These are phyloP conservation scores for Canavalia ensiformis DNA, from an alignment of 306 rosid species.

Conservation along the genomic window DNA sequence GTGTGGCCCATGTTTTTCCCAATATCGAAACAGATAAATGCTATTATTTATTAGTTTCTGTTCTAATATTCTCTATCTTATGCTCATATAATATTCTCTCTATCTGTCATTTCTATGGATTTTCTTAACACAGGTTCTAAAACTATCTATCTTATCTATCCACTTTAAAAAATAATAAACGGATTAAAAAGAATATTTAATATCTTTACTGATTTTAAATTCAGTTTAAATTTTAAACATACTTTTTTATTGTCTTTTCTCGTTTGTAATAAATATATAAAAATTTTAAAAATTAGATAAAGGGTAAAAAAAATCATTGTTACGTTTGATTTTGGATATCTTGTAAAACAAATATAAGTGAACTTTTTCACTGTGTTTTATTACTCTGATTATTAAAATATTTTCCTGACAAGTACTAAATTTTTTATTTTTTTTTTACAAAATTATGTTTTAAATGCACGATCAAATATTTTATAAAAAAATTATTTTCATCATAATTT, in stretches of 20 bases:
- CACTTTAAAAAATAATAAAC: background rate
- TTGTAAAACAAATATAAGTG: too few species aligned
- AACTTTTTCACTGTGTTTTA: too few species aligned
- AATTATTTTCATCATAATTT: background rate
- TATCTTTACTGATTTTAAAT: background rate
- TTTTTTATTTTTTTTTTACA: background rate
- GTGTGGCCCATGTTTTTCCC: slow-evolving; percentile 21
- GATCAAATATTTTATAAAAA: background rate
- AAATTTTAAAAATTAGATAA: background rate
- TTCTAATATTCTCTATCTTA: slow-evolving; percentile 1
- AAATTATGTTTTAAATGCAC: background rate
- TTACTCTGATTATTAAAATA: too few species aligned
- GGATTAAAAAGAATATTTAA: background rate
- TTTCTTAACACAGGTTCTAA: background rate
- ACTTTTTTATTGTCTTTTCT: too few species aligned
- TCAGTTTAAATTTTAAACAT: background rate
- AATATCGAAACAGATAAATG: slow-evolving; percentile 21
- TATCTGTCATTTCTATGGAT: background rate
- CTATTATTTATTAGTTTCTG: background rate
- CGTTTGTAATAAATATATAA: background rate
- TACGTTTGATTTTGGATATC: too few species aligned
- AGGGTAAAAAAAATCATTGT: background rate
- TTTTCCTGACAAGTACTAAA: too few species aligned
- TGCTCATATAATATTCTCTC: background rate
- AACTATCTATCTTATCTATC: background rate